Evolutionary conservation across 352 stramenopile species (phyloP).

Genomic region (Phytopythium mirpurense): DNA sequence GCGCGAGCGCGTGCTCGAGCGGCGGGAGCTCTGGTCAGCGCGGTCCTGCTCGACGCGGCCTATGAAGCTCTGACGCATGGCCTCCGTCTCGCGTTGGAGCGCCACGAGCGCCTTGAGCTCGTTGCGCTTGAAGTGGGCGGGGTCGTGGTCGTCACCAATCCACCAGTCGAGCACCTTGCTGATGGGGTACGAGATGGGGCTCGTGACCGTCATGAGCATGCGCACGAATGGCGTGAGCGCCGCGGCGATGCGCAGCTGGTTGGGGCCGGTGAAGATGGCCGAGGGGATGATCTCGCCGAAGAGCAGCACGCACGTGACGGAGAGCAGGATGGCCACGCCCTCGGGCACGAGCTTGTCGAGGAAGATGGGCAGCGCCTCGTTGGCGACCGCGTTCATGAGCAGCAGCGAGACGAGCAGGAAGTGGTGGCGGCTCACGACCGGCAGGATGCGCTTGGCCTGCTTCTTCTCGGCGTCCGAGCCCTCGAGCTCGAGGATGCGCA

Average conservation of each 20-base stretch:
- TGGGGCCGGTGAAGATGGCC: slow-evolving; percentile 92
- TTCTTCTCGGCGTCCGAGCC: slow-evolving; percentile 68
- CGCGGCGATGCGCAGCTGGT: slow-evolving; percentile 89
- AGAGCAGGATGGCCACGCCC: slow-evolving; percentile 88
- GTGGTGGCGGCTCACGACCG: slow-evolving; percentile 90
- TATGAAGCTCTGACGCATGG: slow-evolving; percentile 27
- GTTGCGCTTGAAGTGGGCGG: slow-evolving; percentile 83
- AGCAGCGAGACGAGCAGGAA: slow-evolving; percentile 93
- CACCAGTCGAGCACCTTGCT: slow-evolving; percentile 85
- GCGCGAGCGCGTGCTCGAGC: slow-evolving; percentile 9
- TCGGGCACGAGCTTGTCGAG: slow-evolving; percentile 85
- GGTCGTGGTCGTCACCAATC: slow-evolving; percentile 74
- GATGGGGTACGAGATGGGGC: slow-evolving; percentile 90
- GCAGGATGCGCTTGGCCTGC: slow-evolving; percentile 71
- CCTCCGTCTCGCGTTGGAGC: slow-evolving; percentile 58
- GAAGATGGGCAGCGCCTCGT: slow-evolving; percentile 94
- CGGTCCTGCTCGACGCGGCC: slow-evolving; percentile 15
- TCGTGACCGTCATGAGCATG: slow-evolving; percentile 84
- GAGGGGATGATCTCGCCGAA: slow-evolving; percentile 95
- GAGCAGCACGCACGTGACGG: slow-evolving; percentile 92
- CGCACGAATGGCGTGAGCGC: slow-evolving; percentile 80
- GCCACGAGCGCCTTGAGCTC: slow-evolving; percentile 89
- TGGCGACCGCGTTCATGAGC: slow-evolving; percentile 91
- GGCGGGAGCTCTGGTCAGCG: neutral
- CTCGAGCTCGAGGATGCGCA: slow-evolving; percentile 75